Evolutionary conservation across 2,329 filamentous ascomycete species (phyloP).

Genomic region (Calonectria multiphialidica): DNA sequence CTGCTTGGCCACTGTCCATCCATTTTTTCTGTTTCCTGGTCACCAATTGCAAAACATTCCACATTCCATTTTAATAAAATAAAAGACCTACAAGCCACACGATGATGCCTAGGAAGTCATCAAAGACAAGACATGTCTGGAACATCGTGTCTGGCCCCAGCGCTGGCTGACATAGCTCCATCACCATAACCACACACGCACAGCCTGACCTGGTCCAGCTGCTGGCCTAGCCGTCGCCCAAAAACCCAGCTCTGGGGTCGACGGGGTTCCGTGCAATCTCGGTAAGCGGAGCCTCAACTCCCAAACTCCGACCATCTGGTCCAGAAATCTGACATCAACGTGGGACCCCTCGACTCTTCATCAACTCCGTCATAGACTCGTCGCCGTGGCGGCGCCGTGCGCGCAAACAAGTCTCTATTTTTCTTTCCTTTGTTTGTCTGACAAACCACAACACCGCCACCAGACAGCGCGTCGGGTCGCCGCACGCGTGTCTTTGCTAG

Average conservation of each 20-base stretch:
- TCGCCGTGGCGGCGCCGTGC: background rate
- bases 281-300: slow-evolving; percentile 28
- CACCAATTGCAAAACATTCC: background rate
- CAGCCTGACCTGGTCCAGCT: background rate
- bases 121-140: background rate
- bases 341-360: background rate
- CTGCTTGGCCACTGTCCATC: background rate
- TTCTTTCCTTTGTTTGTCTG: background rate
- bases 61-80: background rate
- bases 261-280: slow-evolving; percentile 36
- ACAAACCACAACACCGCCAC: background rate
- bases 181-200: too few relatives aligned
- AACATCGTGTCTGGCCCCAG: background rate
- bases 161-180: background rate
- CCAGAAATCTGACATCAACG: slow-evolving; percentile 25
- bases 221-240: background rate
- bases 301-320: slow-evolving; percentile 28
- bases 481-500: background rate
- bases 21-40: background rate
- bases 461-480: background rate
- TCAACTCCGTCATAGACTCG: background rate
- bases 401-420: background rate
- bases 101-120: background rate
- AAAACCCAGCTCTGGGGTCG: slow-evolving; percentile 7
- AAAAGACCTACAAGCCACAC: background rate